Evolutionary conservation across 176 grass and related monocot genomes (phyloP), one percentile per base, ranked within the genome.

Genomic region (Thalia dealbata): DNA sequence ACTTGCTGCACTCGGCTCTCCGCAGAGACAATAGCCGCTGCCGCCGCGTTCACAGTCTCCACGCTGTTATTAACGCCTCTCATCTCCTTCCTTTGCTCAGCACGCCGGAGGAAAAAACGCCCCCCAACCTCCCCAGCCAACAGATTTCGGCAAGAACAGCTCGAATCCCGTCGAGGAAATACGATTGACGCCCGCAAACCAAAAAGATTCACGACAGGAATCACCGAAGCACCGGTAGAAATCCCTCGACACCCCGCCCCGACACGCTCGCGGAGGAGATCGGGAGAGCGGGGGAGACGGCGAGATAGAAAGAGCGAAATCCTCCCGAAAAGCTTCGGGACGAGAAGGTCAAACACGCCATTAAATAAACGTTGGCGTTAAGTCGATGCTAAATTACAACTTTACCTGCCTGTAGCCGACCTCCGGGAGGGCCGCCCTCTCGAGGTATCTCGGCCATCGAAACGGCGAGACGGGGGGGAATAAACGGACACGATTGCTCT

Each of bases 11-110:
- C 67, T 46, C 81, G 69, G 60, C 50, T 78, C 75, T 78, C 91
- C 69, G 84, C 82, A 18, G 81, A 78, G n/a, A 86, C 65, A 23
- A 95, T 84, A 51, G 76, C 84, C 50, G 73, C 82, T 52, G 91
- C 91, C 4, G 91, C 84, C n/a, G 86, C 86, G 50, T 74, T 84
- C 71, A 95, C 91, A 25, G 84, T 90, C 56, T 83, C 77, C 51
- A 71, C 35, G 72, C 77, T 83, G 29, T 72, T 71, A 19, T 87
- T 79, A 23, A 77, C 73, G 76, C 79, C 82, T 35, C 50, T 80
- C 76, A 84, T 78, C 59, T 56, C 32, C 32, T 38, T 4, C 32
- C 32, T 50, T 61, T 68, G 35, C 69, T 50, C 64, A 71, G 76
- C 50, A 30, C 46, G 24, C 14, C 21, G 18, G 59, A 41, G 21